Base-by-base conservation (phyloP, 2,329 filamentous ascomycete genomes). In the Pseudocercospora fijiensis region DNA sequence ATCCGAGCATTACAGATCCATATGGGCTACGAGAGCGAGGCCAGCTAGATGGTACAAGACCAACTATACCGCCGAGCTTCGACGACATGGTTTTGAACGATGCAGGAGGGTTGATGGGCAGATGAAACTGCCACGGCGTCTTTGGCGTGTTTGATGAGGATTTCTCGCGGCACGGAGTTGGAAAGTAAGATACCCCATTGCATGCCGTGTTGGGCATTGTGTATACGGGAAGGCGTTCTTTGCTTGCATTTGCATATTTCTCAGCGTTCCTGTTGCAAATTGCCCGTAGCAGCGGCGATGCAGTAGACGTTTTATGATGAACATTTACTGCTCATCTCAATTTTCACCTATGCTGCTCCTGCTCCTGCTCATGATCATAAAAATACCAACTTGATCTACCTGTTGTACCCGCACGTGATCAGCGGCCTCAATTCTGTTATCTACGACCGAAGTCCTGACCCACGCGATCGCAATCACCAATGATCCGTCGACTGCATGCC, bases 81-180 rank as follows among this genome's bases (percentile, higher is more conserved):
- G 69, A 72, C 27, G 66, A 69, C 33, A 65, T 72, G 66, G 57
- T 65, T n/a, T 52, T 71, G 2, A 60, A 70, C 26, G 70, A 72
- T 52, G 65, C 66, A 20, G 70, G 70, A 10, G 67, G 70, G 0
- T 47, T 72, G 60, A 65, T 65, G 37, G 61, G 41, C 55, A 22
- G 60, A 30, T 63, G 53, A 63, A 27, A 37, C 41, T 41, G 10
- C 16, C 3, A 22, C 22, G 45, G 33, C 5, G 55, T 43, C 26
- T 57, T 30, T 57, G 57, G 22, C 30, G 33, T 57, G 16, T 57
- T 26, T 22, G 33, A 22, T 57, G 22, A 41, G n/a, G 16, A 24
- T 37, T 16, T 9, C 27, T 56, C n/a, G 7, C 9, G 45, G 49
- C 49, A 41, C 26, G 57, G 28, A 27, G 57, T 64, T 64, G 24